Evolutionary conservation across 2,329 filamentous ascomycete species (phyloP).

Genomic region (Ascochyta rabiei): DNA sequence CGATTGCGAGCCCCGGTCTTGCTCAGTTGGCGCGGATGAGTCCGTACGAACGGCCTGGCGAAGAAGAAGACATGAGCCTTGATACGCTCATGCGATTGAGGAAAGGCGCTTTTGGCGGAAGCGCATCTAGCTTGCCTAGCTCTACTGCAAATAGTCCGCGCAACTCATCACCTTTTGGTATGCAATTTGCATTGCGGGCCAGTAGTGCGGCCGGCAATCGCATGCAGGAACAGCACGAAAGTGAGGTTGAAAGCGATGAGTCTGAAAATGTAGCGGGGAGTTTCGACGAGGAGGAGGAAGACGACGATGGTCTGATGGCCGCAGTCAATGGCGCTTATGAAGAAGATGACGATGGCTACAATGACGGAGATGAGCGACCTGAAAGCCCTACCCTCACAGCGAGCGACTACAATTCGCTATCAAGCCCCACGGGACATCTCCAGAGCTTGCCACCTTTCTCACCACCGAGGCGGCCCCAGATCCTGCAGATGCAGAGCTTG

Average conservation of each 20-base stretch:
- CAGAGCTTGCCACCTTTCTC: conserved; percentile 11
- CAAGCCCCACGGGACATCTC: conserved; percentile 27
- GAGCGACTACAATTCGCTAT: conserved; percentile 38
- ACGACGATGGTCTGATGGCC: conserved; percentile 30
- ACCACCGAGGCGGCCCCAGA: conserved; percentile 25
- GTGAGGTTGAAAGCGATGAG: conserved; percentile 34
- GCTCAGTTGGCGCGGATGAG: conserved; percentile 71
- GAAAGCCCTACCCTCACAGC: conserved; percentile 43
- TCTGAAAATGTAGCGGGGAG: conserved; percentile 25
- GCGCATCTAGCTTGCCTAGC: conserved; percentile 70
- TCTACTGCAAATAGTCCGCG: conserved; percentile 52
- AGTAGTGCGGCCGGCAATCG: conserved; percentile 37
- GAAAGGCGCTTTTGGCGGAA: conserved; percentile 79
- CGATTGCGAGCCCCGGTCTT: conserved; percentile 68
- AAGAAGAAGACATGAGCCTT: conserved; percentile 73
- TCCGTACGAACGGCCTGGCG: conserved; percentile 59
- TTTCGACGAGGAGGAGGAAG: conserved; percentile 29
- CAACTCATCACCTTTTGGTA: conserved; percentile 47
- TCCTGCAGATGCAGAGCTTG: conserved; percentile 28
- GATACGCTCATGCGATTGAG: conserved; percentile 75
- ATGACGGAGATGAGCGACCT: conserved; percentile 23
- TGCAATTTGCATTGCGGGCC: conserved; percentile 40
- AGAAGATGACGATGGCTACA: conserved; percentile 24
- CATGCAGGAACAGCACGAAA: conserved; percentile 36
- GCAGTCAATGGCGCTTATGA: conserved; percentile 39